Conservation (phyloP, 805 yeast genomes). For the Ogataea ganodermae region DNA sequence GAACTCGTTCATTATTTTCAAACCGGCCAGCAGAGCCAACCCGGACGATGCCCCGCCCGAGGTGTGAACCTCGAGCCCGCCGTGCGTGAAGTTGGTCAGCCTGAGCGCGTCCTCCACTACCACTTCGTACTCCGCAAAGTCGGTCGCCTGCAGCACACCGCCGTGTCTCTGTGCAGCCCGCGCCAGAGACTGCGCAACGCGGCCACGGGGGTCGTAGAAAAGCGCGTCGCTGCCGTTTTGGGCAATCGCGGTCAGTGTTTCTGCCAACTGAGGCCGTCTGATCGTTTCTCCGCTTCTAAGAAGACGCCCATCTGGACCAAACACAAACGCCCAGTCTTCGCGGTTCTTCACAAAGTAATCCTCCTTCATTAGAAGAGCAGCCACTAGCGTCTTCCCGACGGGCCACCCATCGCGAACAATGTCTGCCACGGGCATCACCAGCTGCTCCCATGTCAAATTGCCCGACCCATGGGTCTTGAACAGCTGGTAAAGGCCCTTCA, state of each 20-base stretch:
- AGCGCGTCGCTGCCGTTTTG: constrained; percentile 72
- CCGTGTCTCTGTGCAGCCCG: constrained; percentile 51
- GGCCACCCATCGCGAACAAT: constrained; percentile 67
- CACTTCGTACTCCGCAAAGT: constrained; percentile 64
- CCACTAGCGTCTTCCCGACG: constrained; percentile 46
- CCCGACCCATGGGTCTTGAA: constrained; percentile 69
- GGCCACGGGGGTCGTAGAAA: constrained; percentile 83
- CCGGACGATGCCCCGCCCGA: constrained; percentile 83
- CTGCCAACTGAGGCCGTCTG: constrained; percentile 60
- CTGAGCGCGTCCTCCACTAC: constrained; percentile 46
- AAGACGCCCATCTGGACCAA: constrained; percentile 36
- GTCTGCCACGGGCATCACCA: constrained; percentile 74
- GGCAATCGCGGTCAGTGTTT: constrained; percentile 69
- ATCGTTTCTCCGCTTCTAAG: constrained; percentile 60
- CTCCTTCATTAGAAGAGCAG: constrained; percentile 42
- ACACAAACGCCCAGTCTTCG: constrained; percentile 60
- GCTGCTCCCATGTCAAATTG: constrained; percentile 64
- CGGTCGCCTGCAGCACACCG: constrained; percentile 68
- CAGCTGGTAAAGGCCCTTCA: constrained; percentile 75
- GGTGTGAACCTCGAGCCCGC: constrained; percentile 45
- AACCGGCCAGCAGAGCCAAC: constrained; percentile 73
- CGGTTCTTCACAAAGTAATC: constrained; percentile 33
- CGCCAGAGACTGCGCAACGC: constrained; percentile 64
- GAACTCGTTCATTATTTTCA: constrained; percentile 59
- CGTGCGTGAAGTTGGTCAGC: constrained; percentile 36